Percentiles rank a stretch among this genome's conserved stretches.
phyloP scores from a whole-genome alignment of 768 basidiomycete genomes.

The Amylocystis lapponica region DNA sequence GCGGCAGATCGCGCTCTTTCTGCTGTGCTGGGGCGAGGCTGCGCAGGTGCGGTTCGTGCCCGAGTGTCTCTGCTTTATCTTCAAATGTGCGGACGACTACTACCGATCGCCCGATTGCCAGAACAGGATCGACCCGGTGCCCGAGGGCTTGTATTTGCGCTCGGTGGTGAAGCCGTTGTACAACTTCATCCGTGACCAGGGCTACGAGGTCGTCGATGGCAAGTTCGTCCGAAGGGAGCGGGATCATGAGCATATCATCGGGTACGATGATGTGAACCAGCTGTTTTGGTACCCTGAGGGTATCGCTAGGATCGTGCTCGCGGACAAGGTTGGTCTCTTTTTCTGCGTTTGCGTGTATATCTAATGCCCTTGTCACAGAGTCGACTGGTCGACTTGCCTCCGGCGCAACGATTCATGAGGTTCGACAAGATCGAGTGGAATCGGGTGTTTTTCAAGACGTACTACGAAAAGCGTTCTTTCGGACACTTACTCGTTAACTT shows the following conservation, averaged over 20 bases:
- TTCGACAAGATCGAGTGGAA: slow-evolving; percentile 98
- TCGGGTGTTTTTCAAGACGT: slow-evolving; percentile 97
- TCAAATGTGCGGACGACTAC: slow-evolving; percentile 99
- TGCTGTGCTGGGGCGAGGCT: slow-evolving; percentile 97
- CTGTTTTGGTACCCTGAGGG: slow-evolving; percentile 99
- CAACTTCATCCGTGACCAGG: slow-evolving; percentile 94
- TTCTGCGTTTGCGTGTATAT: neutral
- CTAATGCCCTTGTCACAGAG: slow-evolving; percentile 41
- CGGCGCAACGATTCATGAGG: slow-evolving; percentile 92
- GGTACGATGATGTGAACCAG: slow-evolving; percentile 99
- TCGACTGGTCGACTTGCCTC: slow-evolving; percentile 85
- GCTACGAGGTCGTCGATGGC: slow-evolving; percentile 93
- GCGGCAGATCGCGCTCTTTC: slow-evolving; percentile 90
- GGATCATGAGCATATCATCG: slow-evolving; percentile 93
- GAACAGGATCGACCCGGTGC: slow-evolving; percentile 83
- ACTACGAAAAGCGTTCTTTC: slow-evolving; percentile 95
- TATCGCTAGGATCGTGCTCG: slow-evolving; percentile 84
- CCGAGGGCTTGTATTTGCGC: slow-evolving; percentile 91
- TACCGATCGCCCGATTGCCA: slow-evolving; percentile 99
- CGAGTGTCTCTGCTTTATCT: slow-evolving; percentile 97
- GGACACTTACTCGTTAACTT: slow-evolving; percentile 98
- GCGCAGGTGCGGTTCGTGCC: slow-evolving; percentile 96
- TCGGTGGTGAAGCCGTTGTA: slow-evolving; percentile 92
- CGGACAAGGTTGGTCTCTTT: slow-evolving; percentile 65
- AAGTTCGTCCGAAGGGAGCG: slow-evolving; percentile 90